Base-by-base conservation (phyloP, 2,329 filamentous ascomycete species). In the Cladosporium sphaerospermum region DNA sequence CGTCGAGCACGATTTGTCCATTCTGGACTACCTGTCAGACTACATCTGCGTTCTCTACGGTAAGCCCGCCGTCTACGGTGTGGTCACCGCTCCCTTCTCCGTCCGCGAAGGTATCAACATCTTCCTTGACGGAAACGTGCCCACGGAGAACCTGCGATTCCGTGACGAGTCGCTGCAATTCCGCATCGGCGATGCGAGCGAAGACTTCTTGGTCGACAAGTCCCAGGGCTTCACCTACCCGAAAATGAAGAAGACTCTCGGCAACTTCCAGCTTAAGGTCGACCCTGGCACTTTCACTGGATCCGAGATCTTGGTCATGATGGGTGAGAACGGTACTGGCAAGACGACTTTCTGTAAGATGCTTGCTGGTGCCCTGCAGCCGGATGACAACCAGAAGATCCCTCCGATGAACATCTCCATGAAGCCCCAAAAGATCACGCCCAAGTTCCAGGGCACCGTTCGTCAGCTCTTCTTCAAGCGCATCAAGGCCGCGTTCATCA, bases 21-120 rank as follows among this genome's bases (percentile, higher is more conserved):
- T 99, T 42, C 82, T 99, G 43, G 95, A 99, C 73, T 99, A 99
- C 68, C 88, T 99, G 53, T 99, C 93, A 53, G 93, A 99, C 73
- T 99, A 93, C 73, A 89, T 99, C 66, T 99, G 93, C 69, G 89
- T 96, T 56, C 85, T 99, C 9, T 99, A 99, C 74, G 95, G 93
- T 62, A 85, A 87, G 73, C 93, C 93, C 36, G 93, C 93, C 44
- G 85, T 96, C 43, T 99, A 99, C 65, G 93, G 93, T 84, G 93
- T 99, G 47, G 93, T 99, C 45, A 97, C 93, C 23, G 82, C 97
- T 18, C 93, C 93, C 47, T 82, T 93, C 65, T 97, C 93, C 3
- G 93, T 99, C 56, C 89, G 93, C 68, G 93, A 99, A 82, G 93
- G 91, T 73, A 96, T 97, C 84, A 97, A 96, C 71, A 95, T 97